Percentiles rank a stretch among this genome's conserved stretches.
phyloP scores from a whole-genome alignment of 208 protist species.

The Tritrichomonas foetus region DNA sequence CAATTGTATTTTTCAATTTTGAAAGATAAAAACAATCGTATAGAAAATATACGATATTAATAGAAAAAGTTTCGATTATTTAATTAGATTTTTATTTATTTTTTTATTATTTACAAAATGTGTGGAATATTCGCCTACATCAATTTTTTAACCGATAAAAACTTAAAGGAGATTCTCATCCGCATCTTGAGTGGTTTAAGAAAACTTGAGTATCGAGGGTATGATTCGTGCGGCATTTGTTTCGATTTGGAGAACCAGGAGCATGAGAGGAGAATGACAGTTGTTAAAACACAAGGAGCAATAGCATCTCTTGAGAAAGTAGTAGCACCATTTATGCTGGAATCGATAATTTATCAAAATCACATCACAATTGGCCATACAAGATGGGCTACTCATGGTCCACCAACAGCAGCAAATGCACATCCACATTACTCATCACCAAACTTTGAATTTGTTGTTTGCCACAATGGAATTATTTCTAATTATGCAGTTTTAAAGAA shows the following conservation, averaged over 20 bases:
- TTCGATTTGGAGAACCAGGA: not conserved
- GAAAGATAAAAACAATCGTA: no score
- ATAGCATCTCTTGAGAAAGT: not conserved
- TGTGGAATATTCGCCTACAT: slow-evolving; percentile 28
- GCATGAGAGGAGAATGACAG: not conserved
- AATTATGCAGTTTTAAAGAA: slow-evolving; percentile 46
- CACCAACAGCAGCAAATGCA: slow-evolving; percentile 52
- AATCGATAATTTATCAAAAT: not conserved
- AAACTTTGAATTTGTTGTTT: slow-evolving; percentile 42
- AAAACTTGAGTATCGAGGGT: not conserved
- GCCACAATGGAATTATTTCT: slow-evolving; percentile 51
- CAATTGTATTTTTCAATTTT: no score
- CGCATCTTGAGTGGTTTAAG: not conserved
- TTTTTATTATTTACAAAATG: not conserved
- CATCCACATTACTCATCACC: slow-evolving; percentile 45
- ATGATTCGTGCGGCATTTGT: slow-evolving; percentile 5
- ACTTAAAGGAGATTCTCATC: not conserved
- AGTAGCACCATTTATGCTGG: not conserved
- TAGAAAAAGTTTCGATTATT: no score
- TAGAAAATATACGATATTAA: no score
- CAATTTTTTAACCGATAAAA: not conserved
- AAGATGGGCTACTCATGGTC: slow-evolving; percentile 67
- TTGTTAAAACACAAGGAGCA: not conserved
- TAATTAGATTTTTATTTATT: no score
- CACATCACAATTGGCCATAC: slow-evolving; percentile 62